Evolutionary conservation across 2,329 filamentous ascomycete genomes (phyloP).

Genomic region (Alternaria brassicae): DNA sequence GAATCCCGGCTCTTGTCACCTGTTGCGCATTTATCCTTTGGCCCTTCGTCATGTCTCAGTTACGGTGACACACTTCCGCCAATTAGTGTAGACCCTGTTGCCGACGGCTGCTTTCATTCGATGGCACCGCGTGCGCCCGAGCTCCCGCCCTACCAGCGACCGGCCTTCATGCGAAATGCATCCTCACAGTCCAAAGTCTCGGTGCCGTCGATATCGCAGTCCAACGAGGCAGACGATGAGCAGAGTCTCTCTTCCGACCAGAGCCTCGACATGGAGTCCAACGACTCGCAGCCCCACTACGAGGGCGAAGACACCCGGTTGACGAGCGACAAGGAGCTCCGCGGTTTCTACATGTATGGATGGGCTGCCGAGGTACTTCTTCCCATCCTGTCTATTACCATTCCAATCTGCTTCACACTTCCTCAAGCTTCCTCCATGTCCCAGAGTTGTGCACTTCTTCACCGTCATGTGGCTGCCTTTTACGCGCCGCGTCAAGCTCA

Average conservation of each 20-base stretch:
- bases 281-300: conserved; percentile 62
- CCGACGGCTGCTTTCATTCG: conserved; percentile 14
- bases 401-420: not conserved
- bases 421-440: not conserved
- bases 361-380: conserved; percentile 79
- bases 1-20: not conserved
- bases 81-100: conserved; percentile 32
- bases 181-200: conserved; percentile 47
- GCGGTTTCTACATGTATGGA: conserved; percentile 94
- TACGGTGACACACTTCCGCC: conserved; percentile 36
- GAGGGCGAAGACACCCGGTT: conserved; percentile 85
- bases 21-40: conserved; percentile 10
- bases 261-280: conserved; percentile 46
- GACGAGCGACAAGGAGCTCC: conserved; percentile 85
- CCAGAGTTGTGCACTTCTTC: not conserved
- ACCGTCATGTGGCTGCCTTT: not conserved
- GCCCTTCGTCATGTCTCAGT: conserved; percentile 14
- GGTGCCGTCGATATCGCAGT: conserved; percentile 44
- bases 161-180: conserved; percentile 38
- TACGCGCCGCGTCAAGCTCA: not conserved
- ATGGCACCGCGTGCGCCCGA: conserved; percentile 43
- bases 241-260: conserved; percentile 46
- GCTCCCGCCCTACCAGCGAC: conserved; percentile 29
- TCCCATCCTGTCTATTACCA: not conserved
- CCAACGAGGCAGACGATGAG: conserved; percentile 56